A percentile compares a stretch with the other conserved stretches of the same genome.
Evolutionary conservation across 176 grass and related monocot species (phyloP).

Genomic region (Juncus inflexus): DNA sequence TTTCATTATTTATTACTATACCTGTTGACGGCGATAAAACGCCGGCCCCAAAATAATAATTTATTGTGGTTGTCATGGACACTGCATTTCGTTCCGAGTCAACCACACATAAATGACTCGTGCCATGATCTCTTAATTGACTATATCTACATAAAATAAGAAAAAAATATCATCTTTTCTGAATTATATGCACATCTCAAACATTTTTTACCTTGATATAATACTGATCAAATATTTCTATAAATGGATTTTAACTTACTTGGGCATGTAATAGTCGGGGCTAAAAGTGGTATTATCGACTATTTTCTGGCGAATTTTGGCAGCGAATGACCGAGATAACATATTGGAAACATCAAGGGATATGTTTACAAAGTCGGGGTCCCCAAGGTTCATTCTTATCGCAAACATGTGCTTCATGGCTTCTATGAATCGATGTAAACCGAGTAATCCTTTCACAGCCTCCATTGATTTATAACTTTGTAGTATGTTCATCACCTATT

Average conservation of each 20-base stretch:
- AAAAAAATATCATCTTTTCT: not conserved
- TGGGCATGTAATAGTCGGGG: conserved; percentile 62
- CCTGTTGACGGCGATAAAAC: conserved; percentile 80
- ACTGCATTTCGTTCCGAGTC: conserved; percentile 82
- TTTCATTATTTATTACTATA: conserved; percentile 86
- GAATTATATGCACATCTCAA: no score
- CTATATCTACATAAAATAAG: conserved; percentile 49
- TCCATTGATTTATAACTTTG: conserved; percentile 55
- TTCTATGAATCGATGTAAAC: conserved; percentile 69
- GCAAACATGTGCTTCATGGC: conserved; percentile 80
- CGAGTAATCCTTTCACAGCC: conserved; percentile 47
- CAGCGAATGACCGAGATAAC: conserved; percentile 56
- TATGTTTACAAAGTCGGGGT: conserved; percentile 65
- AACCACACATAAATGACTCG: conserved; percentile 76
- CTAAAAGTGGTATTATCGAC: conserved; percentile 73
- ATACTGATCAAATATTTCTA: no score
- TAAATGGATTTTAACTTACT: conserved; percentile 22
- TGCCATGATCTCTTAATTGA: conserved; percentile 65
- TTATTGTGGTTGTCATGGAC: conserved; percentile 76
- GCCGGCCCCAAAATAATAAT: conserved; percentile 49
- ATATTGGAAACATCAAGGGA: conserved; percentile 44
- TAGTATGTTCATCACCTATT: conserved; percentile 62
- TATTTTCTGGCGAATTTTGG: conserved; percentile 41
- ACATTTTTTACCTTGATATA: no score
- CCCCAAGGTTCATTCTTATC: conserved; percentile 63